Evolutionary conservation across 441 rosid genomes (phyloP), one percentile per base, ranked within the genome.

Genomic region (Daphne laureola): DNA sequence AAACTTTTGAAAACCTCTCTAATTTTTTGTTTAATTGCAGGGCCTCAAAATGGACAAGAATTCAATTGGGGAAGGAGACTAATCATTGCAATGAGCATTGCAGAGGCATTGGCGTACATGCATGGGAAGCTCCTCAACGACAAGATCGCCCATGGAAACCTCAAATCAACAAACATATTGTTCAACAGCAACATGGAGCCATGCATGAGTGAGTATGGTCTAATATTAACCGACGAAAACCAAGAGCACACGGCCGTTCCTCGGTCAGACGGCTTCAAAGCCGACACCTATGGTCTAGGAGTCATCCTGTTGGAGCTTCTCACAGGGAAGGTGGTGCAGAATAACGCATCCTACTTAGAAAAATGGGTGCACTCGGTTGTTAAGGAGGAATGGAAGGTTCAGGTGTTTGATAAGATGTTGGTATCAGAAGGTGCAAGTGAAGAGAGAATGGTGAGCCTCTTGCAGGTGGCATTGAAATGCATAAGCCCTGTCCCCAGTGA

Each of bases 271-370:
- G 62, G 61, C 49, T 50, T 43, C 42, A 66, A 58, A 65, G 55
- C 35, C 5, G 84, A 82, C 16, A 46, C 69, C 2, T 73, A 76
- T 16, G 66, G 54, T 17, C 65, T 68, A 7, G 81, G 84, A 4
- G 76, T 82, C 68, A 71, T 82, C 46, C 82, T 82, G 13, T 82
- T 82, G 0, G 88, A 78, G 76, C 72, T 82, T 17, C 54, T 82
- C 55, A 82, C 82, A 2, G 84, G 82, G 16, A 78, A 76, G 59
- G 46, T 56, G 25, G 82, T 68, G n/a, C 64, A 76, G 54, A 74
- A 65, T 58, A 65, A 49, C 9, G 84, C 80, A 45, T 11, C 57
- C 6, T 73, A 74, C 55, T 58, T 76, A 67, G 79, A 68, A 2
- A 58, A 26, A 15, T 82, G 88, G 88, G 88, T 78, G 58, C 49